phyloP scores from a whole-genome alignment of 768 basidiomycete genomes.

The Termitomyces sp. region DNA sequence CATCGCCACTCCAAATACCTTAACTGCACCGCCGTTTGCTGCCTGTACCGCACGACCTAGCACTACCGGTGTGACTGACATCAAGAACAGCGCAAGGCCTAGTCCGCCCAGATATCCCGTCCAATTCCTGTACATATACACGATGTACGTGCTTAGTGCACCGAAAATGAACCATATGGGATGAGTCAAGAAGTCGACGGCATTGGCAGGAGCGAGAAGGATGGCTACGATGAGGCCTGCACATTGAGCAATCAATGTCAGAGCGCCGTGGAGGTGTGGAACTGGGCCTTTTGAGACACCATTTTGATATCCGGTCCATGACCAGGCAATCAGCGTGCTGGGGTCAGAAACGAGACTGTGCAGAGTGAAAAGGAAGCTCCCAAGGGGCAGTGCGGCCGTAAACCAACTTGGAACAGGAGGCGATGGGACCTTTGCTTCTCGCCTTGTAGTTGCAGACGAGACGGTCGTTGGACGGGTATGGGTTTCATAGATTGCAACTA shows the following conservation, averaged over 20 bases:
- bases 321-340: conserved; percentile 78
- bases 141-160: conserved; percentile 41
- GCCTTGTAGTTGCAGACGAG: neutral
- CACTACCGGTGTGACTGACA: conserved; percentile 54
- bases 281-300: conserved; percentile 59
- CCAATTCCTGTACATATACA: conserved; percentile 65
- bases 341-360: conserved; percentile 73
- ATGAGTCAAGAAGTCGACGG: conserved; percentile 30
- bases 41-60: conserved; percentile 41
- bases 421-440: neutral
- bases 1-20: conserved; percentile 52
- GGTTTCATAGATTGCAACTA: conserved; percentile 54
- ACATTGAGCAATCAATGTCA: conserved; percentile 61
- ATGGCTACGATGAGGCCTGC: conserved; percentile 47
- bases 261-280: conserved; percentile 62
- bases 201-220: neutral
- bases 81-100: conserved; percentile 54
- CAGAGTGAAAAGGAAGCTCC: conserved; percentile 63
- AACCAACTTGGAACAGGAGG: conserved; percentile 11
- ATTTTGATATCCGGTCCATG: conserved; percentile 83
- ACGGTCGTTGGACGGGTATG: conserved; percentile 31
- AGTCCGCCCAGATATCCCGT: conserved; percentile 65
- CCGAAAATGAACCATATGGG: conserved; percentile 55
- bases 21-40: conserved; percentile 34
- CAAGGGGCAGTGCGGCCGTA: conserved; percentile 50